These are phyloP conservation scores for Peziza echinospora DNA, from an alignment of 495 filamentous ascomycete genomes.

Conservation along the genomic window DNA sequence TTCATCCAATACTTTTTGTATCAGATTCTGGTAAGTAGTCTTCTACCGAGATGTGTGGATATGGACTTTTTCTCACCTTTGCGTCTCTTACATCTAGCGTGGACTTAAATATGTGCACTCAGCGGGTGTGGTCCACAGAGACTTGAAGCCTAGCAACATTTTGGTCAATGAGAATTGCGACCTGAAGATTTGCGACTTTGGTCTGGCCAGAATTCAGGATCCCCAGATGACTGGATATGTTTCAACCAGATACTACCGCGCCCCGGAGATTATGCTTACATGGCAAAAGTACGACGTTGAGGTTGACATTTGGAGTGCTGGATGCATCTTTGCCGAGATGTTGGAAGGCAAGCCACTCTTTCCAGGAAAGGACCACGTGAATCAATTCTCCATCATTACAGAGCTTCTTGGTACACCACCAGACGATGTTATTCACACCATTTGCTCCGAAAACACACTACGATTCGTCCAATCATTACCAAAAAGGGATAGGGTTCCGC, in stretches of 20 bases:
- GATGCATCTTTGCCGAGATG: slow-evolving; percentile 99
- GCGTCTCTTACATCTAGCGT: slow-evolving; percentile 42
- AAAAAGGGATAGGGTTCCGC: slow-evolving; percentile 77
- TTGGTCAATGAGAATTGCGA: slow-evolving; percentile 99
- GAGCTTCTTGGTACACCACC: slow-evolving; percentile 94
- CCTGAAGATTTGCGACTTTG: slow-evolving; percentile 98
- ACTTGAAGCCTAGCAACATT: slow-evolving; percentile 96
- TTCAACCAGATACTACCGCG: slow-evolving; percentile 93
- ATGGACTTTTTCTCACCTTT: too few relatives aligned
- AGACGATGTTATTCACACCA: slow-evolving; percentile 94
- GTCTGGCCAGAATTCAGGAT: slow-evolving; percentile 89
- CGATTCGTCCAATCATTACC: slow-evolving; percentile 94
- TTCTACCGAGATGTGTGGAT: neutral
- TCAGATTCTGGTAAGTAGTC: slow-evolving; percentile 72
- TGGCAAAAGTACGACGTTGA: slow-evolving; percentile 99
- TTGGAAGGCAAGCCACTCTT: slow-evolving; percentile 94
- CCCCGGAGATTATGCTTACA: slow-evolving; percentile 98
- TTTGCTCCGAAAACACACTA: slow-evolving; percentile 93
- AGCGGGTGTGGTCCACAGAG: slow-evolving; percentile 89
- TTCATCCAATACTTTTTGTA: slow-evolving; percentile 99
- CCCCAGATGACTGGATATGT: slow-evolving; percentile 99
- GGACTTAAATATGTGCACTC: slow-evolving; percentile 98
- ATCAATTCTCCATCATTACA: slow-evolving; percentile 98
- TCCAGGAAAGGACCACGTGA: slow-evolving; percentile 97
- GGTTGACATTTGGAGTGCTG: slow-evolving; percentile 98